These are phyloP conservation scores for Trichosporon coremiiforme DNA, from an alignment of 1,284 basidiomycete genomes.

Conservation along the genomic window DNA sequence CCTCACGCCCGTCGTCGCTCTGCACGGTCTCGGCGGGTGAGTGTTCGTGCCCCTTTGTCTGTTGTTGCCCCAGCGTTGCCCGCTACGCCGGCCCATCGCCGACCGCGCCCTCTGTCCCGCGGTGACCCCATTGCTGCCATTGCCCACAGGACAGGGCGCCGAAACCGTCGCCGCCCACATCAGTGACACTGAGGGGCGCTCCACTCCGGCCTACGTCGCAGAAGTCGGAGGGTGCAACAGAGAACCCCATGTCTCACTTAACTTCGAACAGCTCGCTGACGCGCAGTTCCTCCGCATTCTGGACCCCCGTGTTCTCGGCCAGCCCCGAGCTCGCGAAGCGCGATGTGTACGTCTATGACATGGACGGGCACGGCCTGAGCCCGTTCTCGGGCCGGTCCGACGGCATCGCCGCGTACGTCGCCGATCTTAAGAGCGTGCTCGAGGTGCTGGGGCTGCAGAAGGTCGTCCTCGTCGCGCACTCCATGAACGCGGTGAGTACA, in stretches of 20 bases:
- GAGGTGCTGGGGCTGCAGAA: slow-evolving; percentile 27
- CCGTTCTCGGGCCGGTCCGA: slow-evolving; percentile 31
- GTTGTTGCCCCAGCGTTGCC: not conserved
- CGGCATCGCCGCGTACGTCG: slow-evolving; percentile 28
- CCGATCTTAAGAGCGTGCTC: slow-evolving; percentile 36
- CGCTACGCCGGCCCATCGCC: too few species aligned
- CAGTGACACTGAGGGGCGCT: too few species aligned
- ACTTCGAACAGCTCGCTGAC: not conserved
- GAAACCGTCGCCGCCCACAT: too few species aligned
- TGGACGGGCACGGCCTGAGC: slow-evolving; percentile 40
- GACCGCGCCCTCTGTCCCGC: too few species aligned
- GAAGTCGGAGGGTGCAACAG: too few species aligned
- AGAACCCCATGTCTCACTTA: not conserved
- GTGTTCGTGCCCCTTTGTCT: not conserved
- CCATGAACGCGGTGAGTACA: slow-evolving; percentile 41
- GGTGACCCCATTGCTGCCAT: too few species aligned
- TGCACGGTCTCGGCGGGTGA: slow-evolving; percentile 37
- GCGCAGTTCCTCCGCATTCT: slow-evolving; percentile 54
- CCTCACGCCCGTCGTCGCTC: slow-evolving; percentile 39
- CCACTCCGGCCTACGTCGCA: too few species aligned
- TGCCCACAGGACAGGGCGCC: too few species aligned
- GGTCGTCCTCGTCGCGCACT: slow-evolving; percentile 42
- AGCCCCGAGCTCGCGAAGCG: slow-evolving; percentile 28
- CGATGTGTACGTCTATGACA: slow-evolving; percentile 36
- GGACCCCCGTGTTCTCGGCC: slow-evolving; percentile 33